These are phyloP conservation scores for Prosopis cineraria DNA, from an alignment of 306 rosid species.

Conservation along the genomic window DNA sequence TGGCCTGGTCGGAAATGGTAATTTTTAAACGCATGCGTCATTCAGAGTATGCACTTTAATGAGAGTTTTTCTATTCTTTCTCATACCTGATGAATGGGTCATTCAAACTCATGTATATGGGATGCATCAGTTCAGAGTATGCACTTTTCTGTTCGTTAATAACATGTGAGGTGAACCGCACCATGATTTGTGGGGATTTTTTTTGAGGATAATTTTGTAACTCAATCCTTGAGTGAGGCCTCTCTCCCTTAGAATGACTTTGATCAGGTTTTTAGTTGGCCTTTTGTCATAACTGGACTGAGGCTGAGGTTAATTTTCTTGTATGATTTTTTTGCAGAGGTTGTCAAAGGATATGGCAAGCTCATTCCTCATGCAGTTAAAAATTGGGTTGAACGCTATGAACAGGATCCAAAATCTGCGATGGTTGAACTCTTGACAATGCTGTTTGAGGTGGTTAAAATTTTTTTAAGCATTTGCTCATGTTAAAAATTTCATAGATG, in stretches of 20 bases:
- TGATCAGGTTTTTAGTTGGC: constrained; percentile 21
- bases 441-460: constrained; percentile 74
- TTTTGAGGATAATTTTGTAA: background rate
- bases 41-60: background rate
- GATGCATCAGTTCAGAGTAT: background rate
- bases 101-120: background rate
- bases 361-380: constrained; percentile 74
- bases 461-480: constrained; percentile 20
- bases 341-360: constrained; percentile 73
- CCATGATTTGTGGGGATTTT: background rate
- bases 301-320: constrained; percentile 28
- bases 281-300: constrained; percentile 1
- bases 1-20: background rate
- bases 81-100: background rate
- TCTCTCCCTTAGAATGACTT: background rate
- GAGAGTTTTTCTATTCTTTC: background rate
- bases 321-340: constrained; percentile 63
- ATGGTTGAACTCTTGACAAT: constrained; percentile 80
- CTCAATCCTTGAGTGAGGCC: background rate
- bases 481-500: constrained; percentile 3
- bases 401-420: constrained; percentile 73
- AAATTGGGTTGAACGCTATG: constrained; percentile 90
- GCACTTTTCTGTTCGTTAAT: background rate
- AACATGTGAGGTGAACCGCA: background rate
- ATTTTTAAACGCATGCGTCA: background rate